Conservation (phyloP, 2,329 filamentous ascomycete species). For the Berkeleyomyces rouxiae region DNA sequence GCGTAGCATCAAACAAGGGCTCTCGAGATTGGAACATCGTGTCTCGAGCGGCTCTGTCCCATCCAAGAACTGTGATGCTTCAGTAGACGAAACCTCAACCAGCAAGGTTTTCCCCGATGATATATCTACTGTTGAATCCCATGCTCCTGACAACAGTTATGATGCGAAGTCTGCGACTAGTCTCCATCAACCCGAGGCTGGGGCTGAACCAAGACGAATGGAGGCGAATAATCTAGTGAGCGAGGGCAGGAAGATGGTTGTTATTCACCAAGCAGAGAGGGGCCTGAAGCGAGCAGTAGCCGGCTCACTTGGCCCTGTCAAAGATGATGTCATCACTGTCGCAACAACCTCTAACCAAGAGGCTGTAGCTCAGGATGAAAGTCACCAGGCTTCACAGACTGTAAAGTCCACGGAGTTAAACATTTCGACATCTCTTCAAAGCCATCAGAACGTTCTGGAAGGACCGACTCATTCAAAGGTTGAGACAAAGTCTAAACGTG, state of each 20-base stretch:
- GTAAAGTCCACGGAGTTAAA: neutral
- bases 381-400: neutral
- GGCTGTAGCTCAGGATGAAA: neutral
- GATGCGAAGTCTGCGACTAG: neutral
- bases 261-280: neutral
- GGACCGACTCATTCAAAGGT: neutral
- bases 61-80: neutral
- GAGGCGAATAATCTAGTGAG: neutral
- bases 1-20: neutral
- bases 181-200: constrained; percentile 22
- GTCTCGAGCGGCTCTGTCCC: neutral
- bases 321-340: neutral
- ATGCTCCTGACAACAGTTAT: constrained; percentile 13
- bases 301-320: neutral
- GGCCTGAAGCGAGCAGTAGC: neutral
- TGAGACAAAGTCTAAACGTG: neutral
- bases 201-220: constrained; percentile 15
- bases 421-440: neutral
- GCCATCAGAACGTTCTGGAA: neutral
- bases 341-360: neutral
- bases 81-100: neutral
- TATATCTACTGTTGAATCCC: constrained; percentile 17
- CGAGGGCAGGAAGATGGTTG: neutral
- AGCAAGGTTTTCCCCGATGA: constrained; percentile 15
- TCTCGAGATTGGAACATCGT: constrained; percentile 1